A percentile compares a stretch with the other conserved stretches of the same genome.
Conservation (phyloP, 306 rosid species). For the Prunus mira region DNA sequence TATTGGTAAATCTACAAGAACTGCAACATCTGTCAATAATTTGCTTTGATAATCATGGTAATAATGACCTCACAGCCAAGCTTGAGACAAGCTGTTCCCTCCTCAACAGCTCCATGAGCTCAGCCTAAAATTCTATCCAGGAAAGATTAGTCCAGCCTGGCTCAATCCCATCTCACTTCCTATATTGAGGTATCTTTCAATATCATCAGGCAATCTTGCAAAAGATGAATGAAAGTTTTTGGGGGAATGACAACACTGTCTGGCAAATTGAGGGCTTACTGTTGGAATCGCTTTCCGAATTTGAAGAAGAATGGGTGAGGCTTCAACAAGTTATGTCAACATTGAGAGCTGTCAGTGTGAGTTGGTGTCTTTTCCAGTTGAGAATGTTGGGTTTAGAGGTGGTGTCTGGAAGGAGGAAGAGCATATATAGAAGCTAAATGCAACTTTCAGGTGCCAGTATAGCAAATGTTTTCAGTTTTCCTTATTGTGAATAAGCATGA, state of each 20-base stretch:
- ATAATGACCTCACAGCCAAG: conserved; percentile 19
- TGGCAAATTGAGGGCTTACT: conserved; percentile 31
- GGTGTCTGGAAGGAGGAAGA: conserved; percentile 30
- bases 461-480: no score
- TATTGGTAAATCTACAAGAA: conserved; percentile 30
- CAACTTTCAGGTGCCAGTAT: no score
- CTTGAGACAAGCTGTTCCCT: conserved; percentile 23
- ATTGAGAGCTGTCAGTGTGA: conserved; percentile 13
- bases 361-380: conserved; percentile 21
- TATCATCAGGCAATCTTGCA: conserved; percentile 24
- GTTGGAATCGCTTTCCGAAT: conserved; percentile 28
- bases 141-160: conserved; percentile 32
- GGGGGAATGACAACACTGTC: conserved; percentile 14
- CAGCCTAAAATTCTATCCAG: conserved; percentile 23
- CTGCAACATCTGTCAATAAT: conserved; percentile 28
- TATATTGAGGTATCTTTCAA: conserved; percentile 16
- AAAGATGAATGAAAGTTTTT: conserved; percentile 15
- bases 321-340: conserved; percentile 21
- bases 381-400: conserved; percentile 28
- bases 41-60: conserved; percentile 28
- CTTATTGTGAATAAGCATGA: no score
- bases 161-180: conserved; percentile 34
- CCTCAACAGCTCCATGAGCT: conserved; percentile 30
- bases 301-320: conserved; percentile 22
- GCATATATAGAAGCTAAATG: background rate